These are phyloP conservation scores for Clarireedia monteithiana DNA, from an alignment of 2,329 filamentous ascomycete genomes.

Conservation along the genomic window DNA sequence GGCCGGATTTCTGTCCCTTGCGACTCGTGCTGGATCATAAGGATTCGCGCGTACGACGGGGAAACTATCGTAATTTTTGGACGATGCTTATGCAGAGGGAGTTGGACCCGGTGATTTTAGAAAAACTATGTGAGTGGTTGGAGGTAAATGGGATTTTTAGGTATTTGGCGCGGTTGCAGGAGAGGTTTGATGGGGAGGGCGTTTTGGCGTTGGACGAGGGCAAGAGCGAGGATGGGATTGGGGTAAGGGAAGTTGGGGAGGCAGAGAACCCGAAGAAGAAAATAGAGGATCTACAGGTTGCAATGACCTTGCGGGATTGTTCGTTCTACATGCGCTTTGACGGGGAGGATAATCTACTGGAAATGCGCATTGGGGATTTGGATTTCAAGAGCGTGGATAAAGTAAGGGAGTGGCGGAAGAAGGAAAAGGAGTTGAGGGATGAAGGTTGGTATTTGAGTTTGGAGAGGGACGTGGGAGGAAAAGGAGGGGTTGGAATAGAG, in stretches of 20 bases:
- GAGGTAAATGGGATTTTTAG: no score
- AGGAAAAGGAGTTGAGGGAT: slow-evolving; percentile 54
- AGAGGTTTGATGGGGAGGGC: no score
- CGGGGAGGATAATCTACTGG: slow-evolving; percentile 29
- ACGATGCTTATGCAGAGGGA: no score
- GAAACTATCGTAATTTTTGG: no score
- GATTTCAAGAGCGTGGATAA: slow-evolving; percentile 69
- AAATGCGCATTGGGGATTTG: slow-evolving; percentile 63
- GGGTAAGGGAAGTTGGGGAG: background rate
- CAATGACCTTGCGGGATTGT: slow-evolving; percentile 77
- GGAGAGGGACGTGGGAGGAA: background rate
- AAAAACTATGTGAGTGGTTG: no score
- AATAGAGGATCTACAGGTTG: slow-evolving; percentile 47
- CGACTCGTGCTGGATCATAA: slow-evolving; percentile 38
- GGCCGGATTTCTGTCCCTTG: slow-evolving; percentile 49
- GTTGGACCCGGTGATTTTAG: no score
- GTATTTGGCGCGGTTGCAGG: no score
- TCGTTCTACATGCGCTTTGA: slow-evolving; percentile 56
- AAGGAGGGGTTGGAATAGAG: background rate
- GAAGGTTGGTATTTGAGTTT: slow-evolving; percentile 55
- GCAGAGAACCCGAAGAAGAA: slow-evolving; percentile 35
- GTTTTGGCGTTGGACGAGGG: no score
- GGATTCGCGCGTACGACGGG: no score
- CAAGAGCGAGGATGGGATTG: background rate
- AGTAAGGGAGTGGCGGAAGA: slow-evolving; percentile 57